Conservation (phyloP, 164 flowering plant species). For the Malania oleifera region DNA sequence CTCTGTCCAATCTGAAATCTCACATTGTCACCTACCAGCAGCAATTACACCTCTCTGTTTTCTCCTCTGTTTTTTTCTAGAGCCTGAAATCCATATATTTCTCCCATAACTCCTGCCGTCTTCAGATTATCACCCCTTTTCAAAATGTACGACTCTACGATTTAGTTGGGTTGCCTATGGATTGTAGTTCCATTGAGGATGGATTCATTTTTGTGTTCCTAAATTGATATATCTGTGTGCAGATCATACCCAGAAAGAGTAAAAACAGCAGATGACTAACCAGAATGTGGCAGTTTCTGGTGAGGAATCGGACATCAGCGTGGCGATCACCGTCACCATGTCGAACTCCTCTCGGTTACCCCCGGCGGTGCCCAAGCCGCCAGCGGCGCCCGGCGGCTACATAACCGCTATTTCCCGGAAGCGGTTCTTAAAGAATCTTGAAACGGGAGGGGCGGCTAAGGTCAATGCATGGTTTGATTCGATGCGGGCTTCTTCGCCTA, state of each 20-base stretch:
- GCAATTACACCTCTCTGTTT: background rate
- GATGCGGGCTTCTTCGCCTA: conserved; percentile 80
- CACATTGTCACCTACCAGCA: too few relatives aligned
- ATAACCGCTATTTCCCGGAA: conserved; percentile 28
- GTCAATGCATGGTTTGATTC: conserved; percentile 53
- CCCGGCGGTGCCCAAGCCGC: conserved; percentile 21
- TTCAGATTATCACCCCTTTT: too few relatives aligned
- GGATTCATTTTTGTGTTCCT: background rate
- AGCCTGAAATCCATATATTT: too few relatives aligned
- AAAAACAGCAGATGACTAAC: conserved; percentile 42
- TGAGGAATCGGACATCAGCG: conserved; percentile 12
- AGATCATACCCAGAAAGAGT: background rate
- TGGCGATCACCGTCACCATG: conserved; percentile 15
- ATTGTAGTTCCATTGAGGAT: background rate
- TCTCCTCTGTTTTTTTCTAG: too few relatives aligned
- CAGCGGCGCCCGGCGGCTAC: conserved; percentile 15
- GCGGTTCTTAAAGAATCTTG: conserved; percentile 27
- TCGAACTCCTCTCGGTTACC: conserved; percentile 24
- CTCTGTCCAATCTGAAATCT: too few relatives aligned
- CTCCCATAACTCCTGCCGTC: too few relatives aligned
- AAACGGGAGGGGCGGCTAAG: conserved; percentile 25
- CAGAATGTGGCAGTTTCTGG: conserved; percentile 32
- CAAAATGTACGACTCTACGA: too few relatives aligned
- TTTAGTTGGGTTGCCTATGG: too few relatives aligned
- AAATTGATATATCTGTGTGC: background rate